Evolutionary conservation across 2,329 filamentous ascomycete species (phyloP), one percentile per base, ranked within the genome.

Genomic region (Dissoconium aciculare): DNA sequence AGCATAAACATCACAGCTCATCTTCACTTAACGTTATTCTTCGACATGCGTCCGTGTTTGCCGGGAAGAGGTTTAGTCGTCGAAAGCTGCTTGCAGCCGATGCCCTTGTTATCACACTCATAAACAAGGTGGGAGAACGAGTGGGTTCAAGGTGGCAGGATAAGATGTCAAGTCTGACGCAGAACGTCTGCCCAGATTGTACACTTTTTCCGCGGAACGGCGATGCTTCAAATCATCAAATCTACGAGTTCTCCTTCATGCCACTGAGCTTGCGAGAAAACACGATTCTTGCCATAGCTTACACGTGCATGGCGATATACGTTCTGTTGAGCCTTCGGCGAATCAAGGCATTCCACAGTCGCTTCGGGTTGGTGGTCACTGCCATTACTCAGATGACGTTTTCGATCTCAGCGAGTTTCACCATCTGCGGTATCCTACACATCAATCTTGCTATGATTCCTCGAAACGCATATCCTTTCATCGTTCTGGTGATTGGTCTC

Each of bases 181-280:
- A 56, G 3, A 59, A 59, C 11, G 54, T 63, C 33, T 53, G 58
- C 2, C 53, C 64, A 17, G 63, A 66, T 35, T 83, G 78, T 72
- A 66, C 67, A 11, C 59, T 81, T 2, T 79, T 79, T 43, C 74
- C 76, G 2, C 47, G 60, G 1, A 63, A 73, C 40, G 73, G 70
- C 5, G 57, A 55, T 12, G 61, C 66, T 17, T 57, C 57, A 14
- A 54, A 58, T 15, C 76, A 66, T 41, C 70, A 74, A 33, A 61
- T 83, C 1, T 84, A 82, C 49, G 76, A 85, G 52, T 85, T 85
- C 48, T 76, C 77, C 36, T 83, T 83, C 47, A 72, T 71, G 16
- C 79, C 79, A 5, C 71, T 85, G 45, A 81, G 78, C 10, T 52
- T 65, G 11, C 62, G 66, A 35, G 80, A 85, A 49, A 69, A 72